Conservation (phyloP, 1,284 basidiomycete genomes). For the Ustilago cynodontis region DNA sequence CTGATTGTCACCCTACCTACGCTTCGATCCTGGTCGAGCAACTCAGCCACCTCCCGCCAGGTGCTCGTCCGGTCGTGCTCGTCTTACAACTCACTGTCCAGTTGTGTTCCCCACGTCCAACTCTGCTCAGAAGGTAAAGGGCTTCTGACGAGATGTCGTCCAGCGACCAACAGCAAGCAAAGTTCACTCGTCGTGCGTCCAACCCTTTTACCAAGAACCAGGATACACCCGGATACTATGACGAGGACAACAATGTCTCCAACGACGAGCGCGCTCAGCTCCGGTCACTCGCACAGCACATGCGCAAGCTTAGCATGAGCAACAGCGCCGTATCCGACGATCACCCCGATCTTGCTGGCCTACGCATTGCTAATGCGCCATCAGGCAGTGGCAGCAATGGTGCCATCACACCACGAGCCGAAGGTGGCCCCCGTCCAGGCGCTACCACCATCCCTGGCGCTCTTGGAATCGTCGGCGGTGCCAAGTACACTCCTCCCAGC, state of each 20-base stretch:
- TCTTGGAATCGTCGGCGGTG: conserved; percentile 22
- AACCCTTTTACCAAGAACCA: conserved; percentile 57
- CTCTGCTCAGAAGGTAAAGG: not conserved
- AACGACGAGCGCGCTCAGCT: conserved; percentile 37
- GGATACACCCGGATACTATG: conserved; percentile 46
- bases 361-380: conserved; percentile 11
- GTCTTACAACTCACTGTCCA: not conserved
- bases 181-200: conserved; percentile 23
- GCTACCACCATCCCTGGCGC: conserved; percentile 13
- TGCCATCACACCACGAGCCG: conserved; percentile 33
- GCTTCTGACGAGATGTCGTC: conserved; percentile 17
- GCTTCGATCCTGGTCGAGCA: not conserved
- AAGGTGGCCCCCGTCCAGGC: conserved; percentile 21
- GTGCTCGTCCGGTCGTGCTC: not conserved
- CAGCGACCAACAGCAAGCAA: conserved; percentile 4
- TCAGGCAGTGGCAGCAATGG: conserved; percentile 36
- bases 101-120: not conserved
- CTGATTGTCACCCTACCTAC: not conserved
- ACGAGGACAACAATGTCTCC: conserved; percentile 17
- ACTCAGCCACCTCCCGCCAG: not conserved
- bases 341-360: conserved; percentile 21
- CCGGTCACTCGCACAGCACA: conserved; percentile 43
- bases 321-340: conserved; percentile 38
- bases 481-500: conserved; percentile 31
- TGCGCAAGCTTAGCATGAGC: conserved; percentile 53